Conservation (phyloP, 140 eudicot species). For the Senecio squalidus region DNA sequence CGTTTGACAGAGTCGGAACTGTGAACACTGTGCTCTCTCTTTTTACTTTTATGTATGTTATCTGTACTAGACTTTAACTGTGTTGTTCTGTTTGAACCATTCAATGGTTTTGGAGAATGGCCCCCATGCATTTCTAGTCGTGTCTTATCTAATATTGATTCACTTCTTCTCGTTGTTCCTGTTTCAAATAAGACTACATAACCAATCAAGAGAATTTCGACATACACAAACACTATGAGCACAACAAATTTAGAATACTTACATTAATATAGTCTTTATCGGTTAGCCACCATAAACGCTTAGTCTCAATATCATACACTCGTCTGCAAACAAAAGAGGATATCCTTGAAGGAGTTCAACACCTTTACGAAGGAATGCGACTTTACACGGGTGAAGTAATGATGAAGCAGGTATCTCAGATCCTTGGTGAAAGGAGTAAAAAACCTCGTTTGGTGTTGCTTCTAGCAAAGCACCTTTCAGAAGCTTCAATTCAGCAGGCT, state of each 20-base stretch:
- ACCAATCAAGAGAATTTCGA: slow-evolving; percentile 14
- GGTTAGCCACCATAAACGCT: slow-evolving; percentile 78
- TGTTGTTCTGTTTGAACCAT: slow-evolving; percentile 42
- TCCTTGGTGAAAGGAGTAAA: slow-evolving; percentile 73
- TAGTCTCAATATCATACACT: slow-evolving; percentile 59
- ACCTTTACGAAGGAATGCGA: slow-evolving; percentile 76
- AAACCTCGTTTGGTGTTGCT: slow-evolving; percentile 75
- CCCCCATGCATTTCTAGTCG: slow-evolving; percentile 72
- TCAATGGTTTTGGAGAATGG: slow-evolving; percentile 76
- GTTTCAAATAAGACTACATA: slow-evolving; percentile 21
- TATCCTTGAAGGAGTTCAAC: slow-evolving; percentile 68
- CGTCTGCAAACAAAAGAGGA: slow-evolving; percentile 77
- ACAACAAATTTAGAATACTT: slow-evolving; percentile 17
- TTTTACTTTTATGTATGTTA: slow-evolving; percentile 66
- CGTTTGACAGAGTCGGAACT: slow-evolving; percentile 60
- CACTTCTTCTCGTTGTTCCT: slow-evolving; percentile 79
- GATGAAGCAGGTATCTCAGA: slow-evolving; percentile 84
- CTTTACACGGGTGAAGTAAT: slow-evolving; percentile 79
- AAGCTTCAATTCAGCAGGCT: slow-evolving; percentile 63
- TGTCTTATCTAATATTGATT: slow-evolving; percentile 52
- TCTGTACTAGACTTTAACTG: slow-evolving; percentile 66
- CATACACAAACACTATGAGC: neutral
- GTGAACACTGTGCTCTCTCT: slow-evolving; percentile 77
- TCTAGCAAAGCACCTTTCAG: slow-evolving; percentile 49
- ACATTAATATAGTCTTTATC: slow-evolving; percentile 61